phyloP scores from a whole-genome alignment of 2,329 filamentous ascomycete genomes.

The Fusarium caatingaense region DNA sequence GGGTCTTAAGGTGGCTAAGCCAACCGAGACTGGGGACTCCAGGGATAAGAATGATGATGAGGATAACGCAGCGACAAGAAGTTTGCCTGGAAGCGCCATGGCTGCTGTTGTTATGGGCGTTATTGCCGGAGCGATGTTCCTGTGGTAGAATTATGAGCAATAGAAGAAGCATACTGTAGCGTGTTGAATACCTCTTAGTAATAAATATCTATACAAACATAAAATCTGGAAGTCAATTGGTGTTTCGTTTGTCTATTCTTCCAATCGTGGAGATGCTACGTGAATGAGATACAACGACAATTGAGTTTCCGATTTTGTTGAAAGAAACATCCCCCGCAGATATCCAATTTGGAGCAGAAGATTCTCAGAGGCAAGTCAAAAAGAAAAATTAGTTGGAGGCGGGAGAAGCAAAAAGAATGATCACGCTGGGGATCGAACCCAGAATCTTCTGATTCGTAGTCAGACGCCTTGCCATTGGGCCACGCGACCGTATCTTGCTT shows the following conservation, averaged over 20 bases:
- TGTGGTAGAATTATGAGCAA: neutral
- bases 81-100: neutral
- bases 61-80: neutral
- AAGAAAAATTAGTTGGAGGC: no score
- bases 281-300: no score
- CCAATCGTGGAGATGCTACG: no score
- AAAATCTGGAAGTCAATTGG: neutral
- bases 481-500: conserved; percentile 31
- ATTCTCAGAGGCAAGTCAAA: no score
- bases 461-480: conserved; percentile 51
- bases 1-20: neutral
- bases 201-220: neutral
- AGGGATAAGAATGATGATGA: neutral
- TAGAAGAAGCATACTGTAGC: neutral
- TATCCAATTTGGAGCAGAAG: no score
- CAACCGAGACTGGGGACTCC: neutral
- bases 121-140: neutral
- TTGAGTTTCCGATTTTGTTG: no score
- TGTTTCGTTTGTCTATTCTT: neutral
- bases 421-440: conserved; percentile 48
- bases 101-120: no score
- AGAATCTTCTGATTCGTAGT: conserved; percentile 52
- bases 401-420: conserved; percentile 14
- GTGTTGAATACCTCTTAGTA: no score
- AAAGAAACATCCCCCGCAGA: no score